Base-by-base conservation (phyloP, 2,329 filamentous ascomycete species). In the Macrophomina pseudophaseolina region DNA sequence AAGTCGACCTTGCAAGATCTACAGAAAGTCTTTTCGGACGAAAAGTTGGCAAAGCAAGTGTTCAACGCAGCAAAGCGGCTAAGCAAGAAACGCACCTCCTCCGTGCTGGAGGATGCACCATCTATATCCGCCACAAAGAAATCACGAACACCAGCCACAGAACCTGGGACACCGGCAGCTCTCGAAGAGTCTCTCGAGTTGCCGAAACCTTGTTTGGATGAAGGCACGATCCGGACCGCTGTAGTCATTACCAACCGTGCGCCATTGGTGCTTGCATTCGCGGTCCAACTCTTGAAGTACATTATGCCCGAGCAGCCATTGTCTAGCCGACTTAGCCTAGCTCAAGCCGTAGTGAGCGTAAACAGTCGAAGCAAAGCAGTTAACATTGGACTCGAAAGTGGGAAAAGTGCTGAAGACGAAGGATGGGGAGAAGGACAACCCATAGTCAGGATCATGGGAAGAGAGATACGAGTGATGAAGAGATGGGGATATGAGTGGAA, bases 261-360 rank as follows among this genome's bases (percentile, higher is more conserved):
- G 2, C 93, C 93, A 1, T 80, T 97, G 1, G 88, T 97, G 1
- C 83, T 97, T 5, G 92, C 92, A 0, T 96, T 96, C 77, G 88
- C 90, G 0, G 86, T 93, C 14, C 86, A 88, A 68, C 75, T 94
- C 58, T 76, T 96, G 54, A 89, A 91, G 53, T 89, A 90, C 74
- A 96, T 92, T 0, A 94, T 94, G 90, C 91, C 93, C 0, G 89
- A 91, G 70, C 93, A 97, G 75, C 93, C 93, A 3, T 83, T 90
- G 3, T 95, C 91, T n/a, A 94, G 92, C 74, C 85, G 92, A 54
- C 80, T 97, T 23, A 96, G 92, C 74, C 81, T 97, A 23, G 91
- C 90, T 0, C 93, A 97, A 77, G 92, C 91, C 0, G 89, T 95
- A 1, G 91, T 96, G 16, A 94, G 91, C 74, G 88, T 88, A 33